Evolutionary conservation across 768 basidiomycete genomes (phyloP).

Genomic region (Hygrophorus russula): DNA sequence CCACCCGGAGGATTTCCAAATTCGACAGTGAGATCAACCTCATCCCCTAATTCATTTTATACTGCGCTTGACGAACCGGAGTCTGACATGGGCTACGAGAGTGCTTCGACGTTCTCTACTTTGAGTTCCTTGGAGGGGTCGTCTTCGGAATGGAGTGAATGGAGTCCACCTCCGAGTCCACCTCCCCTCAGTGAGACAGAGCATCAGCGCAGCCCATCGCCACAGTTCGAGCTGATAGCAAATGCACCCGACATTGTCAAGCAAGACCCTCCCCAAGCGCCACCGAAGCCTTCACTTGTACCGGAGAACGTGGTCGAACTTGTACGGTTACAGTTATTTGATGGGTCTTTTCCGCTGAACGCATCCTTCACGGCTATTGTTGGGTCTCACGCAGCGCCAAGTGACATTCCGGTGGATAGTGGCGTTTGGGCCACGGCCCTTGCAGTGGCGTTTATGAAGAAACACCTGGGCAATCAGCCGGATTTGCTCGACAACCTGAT

Average conservation of each 20-base stretch:
- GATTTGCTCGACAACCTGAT: slow-evolving; percentile 31
- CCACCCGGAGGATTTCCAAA: slow-evolving; percentile 11
- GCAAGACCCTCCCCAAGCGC: slow-evolving; percentile 6
- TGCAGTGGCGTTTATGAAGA: slow-evolving; percentile 33
- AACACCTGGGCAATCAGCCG: slow-evolving; percentile 21
- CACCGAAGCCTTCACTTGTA: slow-evolving; percentile 8
- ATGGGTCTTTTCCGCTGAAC: slow-evolving; percentile 36
- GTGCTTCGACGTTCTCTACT: slow-evolving; percentile 28
- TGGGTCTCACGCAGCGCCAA: slow-evolving; percentile 18
- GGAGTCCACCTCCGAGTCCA: slow-evolving; percentile 9
- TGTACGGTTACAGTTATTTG: slow-evolving; percentile 26
- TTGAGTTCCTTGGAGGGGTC: slow-evolving; percentile 35
- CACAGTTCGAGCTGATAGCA: slow-evolving; percentile 12
- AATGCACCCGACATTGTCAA: background rate
- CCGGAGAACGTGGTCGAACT: slow-evolving; percentile 22
- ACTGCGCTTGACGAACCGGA: slow-evolving; percentile 6
- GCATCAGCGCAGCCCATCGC: slow-evolving; percentile 11
- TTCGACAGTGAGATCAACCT: slow-evolving; percentile 11
- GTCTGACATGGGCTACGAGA: slow-evolving; percentile 19
- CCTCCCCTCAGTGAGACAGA: slow-evolving; percentile 14
- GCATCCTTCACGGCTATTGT: slow-evolving; percentile 23
- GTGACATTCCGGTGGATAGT: slow-evolving; percentile 18
- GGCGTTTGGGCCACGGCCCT: slow-evolving; percentile 39
- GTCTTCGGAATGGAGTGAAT: slow-evolving; percentile 15
- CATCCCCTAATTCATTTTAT: background rate